A percentile compares a stretch with the other conserved stretches of the same genome.
phyloP scores from a whole-genome alignment of 148 eudicot genomes.

The Nepenthes mirabilis region DNA sequence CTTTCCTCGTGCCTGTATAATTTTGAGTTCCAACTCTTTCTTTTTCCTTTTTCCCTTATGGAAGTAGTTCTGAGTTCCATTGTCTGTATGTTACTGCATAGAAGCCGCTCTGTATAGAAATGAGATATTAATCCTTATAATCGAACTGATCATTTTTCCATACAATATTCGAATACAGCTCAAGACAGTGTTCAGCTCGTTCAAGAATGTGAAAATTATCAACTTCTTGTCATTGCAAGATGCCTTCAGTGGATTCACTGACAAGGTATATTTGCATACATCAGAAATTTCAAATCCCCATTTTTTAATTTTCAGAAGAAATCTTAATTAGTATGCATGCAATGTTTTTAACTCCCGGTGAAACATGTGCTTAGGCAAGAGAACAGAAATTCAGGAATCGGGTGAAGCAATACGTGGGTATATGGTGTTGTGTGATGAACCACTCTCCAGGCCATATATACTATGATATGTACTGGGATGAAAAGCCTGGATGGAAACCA shows the following conservation, averaged over 20 bases:
- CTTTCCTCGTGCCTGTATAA: no score
- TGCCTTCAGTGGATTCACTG: constrained; percentile 67
- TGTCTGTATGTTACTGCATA: no score
- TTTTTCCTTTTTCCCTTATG: no score
- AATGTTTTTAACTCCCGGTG: neutral
- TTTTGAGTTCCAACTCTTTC: no score
- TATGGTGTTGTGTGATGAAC: constrained; percentile 83
- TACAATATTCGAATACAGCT: constrained; percentile 25
- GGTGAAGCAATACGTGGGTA: constrained; percentile 64
- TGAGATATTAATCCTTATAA: neutral
- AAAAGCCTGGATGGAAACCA: constrained; percentile 90
- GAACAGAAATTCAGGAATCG: constrained; percentile 73
- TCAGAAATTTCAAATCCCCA: neutral
- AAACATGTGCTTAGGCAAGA: constrained; percentile 29
- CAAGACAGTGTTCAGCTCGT: constrained; percentile 36
- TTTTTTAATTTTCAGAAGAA: neutral
- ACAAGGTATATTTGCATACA: constrained; percentile 40
- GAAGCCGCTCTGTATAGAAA: neutral
- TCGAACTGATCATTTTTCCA: neutral
- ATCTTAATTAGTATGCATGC: neutral
- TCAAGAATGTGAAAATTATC: constrained; percentile 69
- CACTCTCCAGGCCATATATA: constrained; percentile 82
- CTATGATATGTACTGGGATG: constrained; percentile 97
- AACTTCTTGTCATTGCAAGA: constrained; percentile 81
- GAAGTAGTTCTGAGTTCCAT: no score